Evolutionary conservation across 208 protist species (phyloP).

Genomic region (Trypanosoma boissoni): DNA sequence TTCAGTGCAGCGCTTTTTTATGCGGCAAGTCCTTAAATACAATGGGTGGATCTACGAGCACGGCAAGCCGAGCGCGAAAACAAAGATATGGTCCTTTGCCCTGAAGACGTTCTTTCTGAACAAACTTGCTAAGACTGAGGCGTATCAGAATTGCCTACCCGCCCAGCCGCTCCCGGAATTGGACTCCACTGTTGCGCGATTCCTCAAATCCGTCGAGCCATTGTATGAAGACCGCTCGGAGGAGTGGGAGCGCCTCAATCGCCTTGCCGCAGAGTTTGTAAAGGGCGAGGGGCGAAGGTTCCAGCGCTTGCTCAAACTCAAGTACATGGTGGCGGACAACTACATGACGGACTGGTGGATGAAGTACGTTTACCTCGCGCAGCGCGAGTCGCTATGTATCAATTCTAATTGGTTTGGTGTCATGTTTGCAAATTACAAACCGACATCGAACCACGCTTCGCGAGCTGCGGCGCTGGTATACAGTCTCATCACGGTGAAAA

Average conservation of each 20-base stretch:
- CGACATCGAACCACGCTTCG: slow-evolving; percentile 46
- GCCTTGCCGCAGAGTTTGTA: slow-evolving; percentile 62
- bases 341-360: slow-evolving; percentile 91
- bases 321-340: slow-evolving; percentile 59
- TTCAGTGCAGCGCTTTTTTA: slow-evolving; percentile 50
- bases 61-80: slow-evolving; percentile 29
- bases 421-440: slow-evolving; percentile 47
- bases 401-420: slow-evolving; percentile 91
- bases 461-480: slow-evolving; percentile 66
- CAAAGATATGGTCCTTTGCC: slow-evolving; percentile 56
- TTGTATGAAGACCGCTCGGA: slow-evolving; percentile 27
- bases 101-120: slow-evolving; percentile 52
- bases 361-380: slow-evolving; percentile 83
- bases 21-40: slow-evolving; percentile 68
- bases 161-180: slow-evolving; percentile 74
- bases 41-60: slow-evolving; percentile 64
- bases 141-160: slow-evolving; percentile 72
- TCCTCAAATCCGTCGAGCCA: slow-evolving; percentile 55
- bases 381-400: slow-evolving; percentile 71
- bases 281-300: slow-evolving; percentile 63
- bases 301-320: slow-evolving; percentile 68
- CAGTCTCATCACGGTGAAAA: slow-evolving; percentile 63
- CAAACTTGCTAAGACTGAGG: slow-evolving; percentile 46
- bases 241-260: slow-evolving; percentile 39
- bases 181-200: slow-evolving; percentile 55